Base-by-base conservation (phyloP, 805 yeast species). In the Brettanomyces custersianus region DNA sequence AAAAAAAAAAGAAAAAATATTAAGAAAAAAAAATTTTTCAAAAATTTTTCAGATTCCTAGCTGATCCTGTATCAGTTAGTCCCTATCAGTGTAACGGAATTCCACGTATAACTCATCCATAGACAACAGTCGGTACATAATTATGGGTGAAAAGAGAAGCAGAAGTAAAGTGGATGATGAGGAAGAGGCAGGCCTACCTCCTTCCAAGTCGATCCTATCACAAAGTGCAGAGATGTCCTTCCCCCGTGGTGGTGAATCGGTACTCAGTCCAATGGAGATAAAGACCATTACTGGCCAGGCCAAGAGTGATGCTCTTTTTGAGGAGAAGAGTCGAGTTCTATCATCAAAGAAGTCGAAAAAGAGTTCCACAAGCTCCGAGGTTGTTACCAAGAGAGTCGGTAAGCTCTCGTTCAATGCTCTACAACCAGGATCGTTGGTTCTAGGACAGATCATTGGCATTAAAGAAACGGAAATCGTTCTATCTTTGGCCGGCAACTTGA, bases 221-320 rank as follows among this genome's bases (percentile, higher is more conserved):
- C 51, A 45, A 18, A 43, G 53, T 11, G 59, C 57, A 40, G 84
- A 78, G 39, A 63, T 68, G 29, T 67, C 81, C 10, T 92, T 92
- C 55, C 98, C 98, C 34, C 82, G 99, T 75, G 98, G 98, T 48
- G 98, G 98, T 34, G 76, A 80, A 10, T 73, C 90, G 20, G 84
- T 77, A 19, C 70, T 92, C 51, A 74, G 95, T 4, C 87, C 97
- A 5, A 63, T 92, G 45, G 99, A 92, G 60, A 77, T 86, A 46
- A 87, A 86, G 56, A 92, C 86, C 54, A 90, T 90, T 35, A 80
- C 95, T 28, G 87, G 86, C 54, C 94, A 90, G 59, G 99, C 90
- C 33, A 78, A 88, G 17, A 74, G 73, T 43, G 98, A 92, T 61
- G 92, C 84, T 28, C 63, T 88, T 34, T 83, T 84, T 43, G 90